Conservation (phyloP, 495 filamentous ascomycete genomes). For the Daldinia grandis region DNA sequence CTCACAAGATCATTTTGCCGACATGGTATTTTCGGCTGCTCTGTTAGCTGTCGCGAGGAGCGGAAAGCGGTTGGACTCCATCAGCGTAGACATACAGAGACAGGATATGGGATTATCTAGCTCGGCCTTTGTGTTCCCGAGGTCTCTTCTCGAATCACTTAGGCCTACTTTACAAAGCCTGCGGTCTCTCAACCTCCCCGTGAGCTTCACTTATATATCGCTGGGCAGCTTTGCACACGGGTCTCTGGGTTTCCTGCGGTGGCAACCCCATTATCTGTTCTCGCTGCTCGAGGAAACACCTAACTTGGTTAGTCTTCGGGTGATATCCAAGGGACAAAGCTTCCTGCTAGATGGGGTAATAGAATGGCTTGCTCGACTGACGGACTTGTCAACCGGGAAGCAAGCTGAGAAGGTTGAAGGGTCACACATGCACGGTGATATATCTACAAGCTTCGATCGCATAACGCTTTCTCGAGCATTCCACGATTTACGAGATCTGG, state of each 20-base stretch:
- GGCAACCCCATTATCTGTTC: constrained; percentile 40
- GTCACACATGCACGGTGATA: neutral
- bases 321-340: constrained; percentile 24
- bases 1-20: constrained; percentile 34
- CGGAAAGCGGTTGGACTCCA: constrained; percentile 16
- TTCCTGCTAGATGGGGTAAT: constrained; percentile 34
- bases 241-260: constrained; percentile 28
- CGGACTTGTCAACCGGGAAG: constrained; percentile 15
- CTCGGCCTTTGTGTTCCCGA: constrained; percentile 35
- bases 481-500: constrained; percentile 18
- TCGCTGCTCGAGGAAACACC: constrained; percentile 36
- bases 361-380: constrained; percentile 31
- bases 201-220: constrained; percentile 35
- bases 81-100: constrained; percentile 32
- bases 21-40: constrained; percentile 34
- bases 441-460: neutral
- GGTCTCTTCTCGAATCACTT: constrained; percentile 18
- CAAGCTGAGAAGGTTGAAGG: neutral
- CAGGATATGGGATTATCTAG: constrained; percentile 37
- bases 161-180: constrained; percentile 16
- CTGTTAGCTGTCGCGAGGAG: constrained; percentile 32
- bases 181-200: constrained; percentile 32
- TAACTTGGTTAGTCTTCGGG: constrained; percentile 32
- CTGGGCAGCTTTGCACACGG: constrained; percentile 32
- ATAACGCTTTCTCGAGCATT: constrained; percentile 11